A percentile compares a stretch with the other conserved stretches of the same genome.
Conservation (phyloP, 1,139 yeast species). For the Spathaspora sp. region DNA sequence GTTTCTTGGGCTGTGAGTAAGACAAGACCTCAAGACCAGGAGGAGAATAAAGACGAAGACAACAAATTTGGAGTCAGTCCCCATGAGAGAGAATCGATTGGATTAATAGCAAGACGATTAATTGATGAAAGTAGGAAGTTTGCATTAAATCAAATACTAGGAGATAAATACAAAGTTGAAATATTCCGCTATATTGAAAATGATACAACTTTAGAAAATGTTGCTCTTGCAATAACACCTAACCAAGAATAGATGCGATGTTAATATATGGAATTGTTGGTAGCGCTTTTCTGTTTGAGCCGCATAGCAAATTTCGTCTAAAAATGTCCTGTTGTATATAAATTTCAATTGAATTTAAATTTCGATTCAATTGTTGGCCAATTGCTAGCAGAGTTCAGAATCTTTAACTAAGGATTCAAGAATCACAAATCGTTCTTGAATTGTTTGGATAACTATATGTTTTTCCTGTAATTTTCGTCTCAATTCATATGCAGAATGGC, state of each 20-base stretch:
- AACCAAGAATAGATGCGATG: no score
- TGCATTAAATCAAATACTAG: conserved; percentile 41
- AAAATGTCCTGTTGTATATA: no score
- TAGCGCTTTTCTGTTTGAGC: background rate
- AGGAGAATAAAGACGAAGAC: conserved; percentile 22
- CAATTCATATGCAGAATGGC: no score
- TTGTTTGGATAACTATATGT: no score
- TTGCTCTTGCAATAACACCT: conserved; percentile 12
- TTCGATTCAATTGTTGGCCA: no score
- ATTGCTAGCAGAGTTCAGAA: no score
- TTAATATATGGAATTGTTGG: no score
- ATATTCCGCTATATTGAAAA: conserved; percentile 59
- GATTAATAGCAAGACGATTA: conserved; percentile 65
- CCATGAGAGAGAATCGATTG: conserved; percentile 53
- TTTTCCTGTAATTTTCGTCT: no score
- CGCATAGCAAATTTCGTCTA: background rate
- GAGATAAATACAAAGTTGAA: conserved; percentile 37
- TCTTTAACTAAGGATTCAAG: no score
- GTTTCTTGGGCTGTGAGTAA: conserved; percentile 84
- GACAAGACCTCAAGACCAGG: conserved; percentile 41
- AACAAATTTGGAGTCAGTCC: conserved; percentile 45
- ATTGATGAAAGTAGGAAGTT: conserved; percentile 55
- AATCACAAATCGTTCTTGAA: no score
- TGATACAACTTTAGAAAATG: conserved; percentile 69
- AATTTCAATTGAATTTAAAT: no score